phyloP scores from a whole-genome alignment of 306 rosid species.

The Cucurbita pepo region DNA sequence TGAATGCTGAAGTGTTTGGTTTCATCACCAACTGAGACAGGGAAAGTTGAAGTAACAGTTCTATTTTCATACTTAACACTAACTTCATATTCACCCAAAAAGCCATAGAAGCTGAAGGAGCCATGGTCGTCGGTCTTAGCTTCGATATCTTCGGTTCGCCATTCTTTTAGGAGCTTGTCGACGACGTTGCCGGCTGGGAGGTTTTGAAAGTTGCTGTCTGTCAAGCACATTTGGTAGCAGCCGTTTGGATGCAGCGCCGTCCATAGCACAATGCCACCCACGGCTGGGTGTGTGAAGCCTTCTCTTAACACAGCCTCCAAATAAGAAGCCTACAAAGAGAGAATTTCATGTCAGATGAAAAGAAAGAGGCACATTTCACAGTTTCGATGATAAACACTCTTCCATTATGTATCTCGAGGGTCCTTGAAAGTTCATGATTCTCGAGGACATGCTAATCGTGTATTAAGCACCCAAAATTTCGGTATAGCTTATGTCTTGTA shows the following conservation, averaged over 20 bases:
- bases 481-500: neutral
- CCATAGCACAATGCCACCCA: slow-evolving; percentile 88
- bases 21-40: slow-evolving; percentile 43
- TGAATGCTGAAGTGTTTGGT: slow-evolving; percentile 48
- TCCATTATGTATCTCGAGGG: no score
- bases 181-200: slow-evolving; percentile 71
- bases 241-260: slow-evolving; percentile 64
- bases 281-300: slow-evolving; percentile 73
- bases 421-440: neutral
- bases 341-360: neutral
- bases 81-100: slow-evolving; percentile 59
- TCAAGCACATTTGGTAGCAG: slow-evolving; percentile 85
- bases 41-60: slow-evolving; percentile 40
- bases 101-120: slow-evolving; percentile 61
- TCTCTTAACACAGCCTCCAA: slow-evolving; percentile 70
- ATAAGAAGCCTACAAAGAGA: slow-evolving; percentile 32
- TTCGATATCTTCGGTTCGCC: slow-evolving; percentile 35
- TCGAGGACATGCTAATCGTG: neutral
- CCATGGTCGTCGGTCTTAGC: slow-evolving; percentile 50
- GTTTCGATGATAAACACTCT: no score
- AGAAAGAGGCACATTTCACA: neutral
- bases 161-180: slow-evolving; percentile 64
- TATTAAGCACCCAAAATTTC: neutral
- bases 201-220: slow-evolving; percentile 43
- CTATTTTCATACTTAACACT: slow-evolving; percentile 24